Conservation (phyloP, 805 yeast genomes). For the Yarrowia divulgata region DNA sequence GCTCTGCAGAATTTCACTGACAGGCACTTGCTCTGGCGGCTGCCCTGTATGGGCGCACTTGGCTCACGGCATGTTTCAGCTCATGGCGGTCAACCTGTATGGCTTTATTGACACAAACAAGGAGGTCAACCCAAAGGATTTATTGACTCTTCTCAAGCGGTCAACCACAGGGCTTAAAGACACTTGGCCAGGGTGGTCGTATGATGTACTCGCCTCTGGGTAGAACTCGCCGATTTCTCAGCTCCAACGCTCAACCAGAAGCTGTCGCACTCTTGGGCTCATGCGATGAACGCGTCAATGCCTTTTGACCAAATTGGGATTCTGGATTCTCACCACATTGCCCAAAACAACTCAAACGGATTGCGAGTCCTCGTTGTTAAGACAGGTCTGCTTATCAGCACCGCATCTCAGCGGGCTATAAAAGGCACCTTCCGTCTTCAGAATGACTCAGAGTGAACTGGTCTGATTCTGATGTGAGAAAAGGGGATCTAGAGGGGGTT, state of each 20-base stretch:
- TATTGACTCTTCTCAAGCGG: slow-evolving; percentile 16
- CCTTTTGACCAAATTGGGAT: not conserved
- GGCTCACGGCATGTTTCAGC: slow-evolving; percentile 5
- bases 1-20: slow-evolving; percentile 7
- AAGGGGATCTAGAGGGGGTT: slow-evolving; percentile 3
- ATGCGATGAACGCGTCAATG: slow-evolving; percentile 4
- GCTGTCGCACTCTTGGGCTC: not conserved
- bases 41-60: not conserved
- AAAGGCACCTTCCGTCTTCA: slow-evolving; percentile 9
- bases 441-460: slow-evolving; percentile 22
- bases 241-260: not conserved
- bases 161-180: slow-evolving; percentile 10
- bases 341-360: not conserved
- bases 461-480: not conserved
- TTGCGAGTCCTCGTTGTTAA: not conserved
- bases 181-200: slow-evolving; percentile 11
- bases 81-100: slow-evolving; percentile 15
- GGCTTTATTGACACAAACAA: not conserved
- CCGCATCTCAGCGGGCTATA: slow-evolving; percentile 5
- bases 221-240: not conserved
- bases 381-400: slow-evolving; percentile 1
- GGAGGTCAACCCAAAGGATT: slow-evolving; percentile 7
- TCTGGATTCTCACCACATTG: slow-evolving; percentile 5
- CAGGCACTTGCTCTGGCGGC: not conserved
- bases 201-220: not conserved